These are phyloP conservation scores for Phytophthora syringae DNA, from an alignment of 352 stramenopile species.

Conservation along the genomic window DNA sequence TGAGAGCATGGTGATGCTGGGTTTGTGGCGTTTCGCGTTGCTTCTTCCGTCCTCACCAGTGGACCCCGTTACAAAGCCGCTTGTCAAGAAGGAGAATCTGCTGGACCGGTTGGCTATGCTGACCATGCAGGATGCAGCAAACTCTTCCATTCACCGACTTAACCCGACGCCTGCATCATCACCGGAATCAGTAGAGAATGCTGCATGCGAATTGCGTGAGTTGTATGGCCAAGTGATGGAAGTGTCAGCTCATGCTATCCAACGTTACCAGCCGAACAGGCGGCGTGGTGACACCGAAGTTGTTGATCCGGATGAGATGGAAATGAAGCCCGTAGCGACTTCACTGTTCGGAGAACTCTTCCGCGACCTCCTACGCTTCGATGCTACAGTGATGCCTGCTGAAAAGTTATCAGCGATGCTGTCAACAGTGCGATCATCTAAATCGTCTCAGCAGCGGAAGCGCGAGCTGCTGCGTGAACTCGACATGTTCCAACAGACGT, in stretches of 20 bases:
- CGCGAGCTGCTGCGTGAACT: constrained; percentile 82
- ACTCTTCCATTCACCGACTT: constrained; percentile 63
- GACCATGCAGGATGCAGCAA: constrained; percentile 65
- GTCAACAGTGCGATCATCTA: constrained; percentile 33
- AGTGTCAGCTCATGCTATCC: constrained; percentile 51
- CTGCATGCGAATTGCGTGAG: constrained; percentile 17
- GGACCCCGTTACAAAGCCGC: constrained; percentile 94
- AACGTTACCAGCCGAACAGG: constrained; percentile 51
- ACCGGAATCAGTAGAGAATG: constrained; percentile 18
- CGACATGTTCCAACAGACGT: constrained; percentile 91
- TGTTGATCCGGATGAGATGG: constrained; percentile 20
- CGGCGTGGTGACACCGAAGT: constrained; percentile 7
- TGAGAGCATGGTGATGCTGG: constrained; percentile 90
- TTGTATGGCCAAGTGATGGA: constrained; percentile 34
- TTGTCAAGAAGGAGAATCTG: constrained; percentile 94
- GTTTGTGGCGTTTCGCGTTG: constrained; percentile 93
- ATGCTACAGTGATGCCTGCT: constrained; percentile 72
- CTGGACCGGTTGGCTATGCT: constrained; percentile 85
- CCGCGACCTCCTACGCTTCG: constrained; percentile 73
- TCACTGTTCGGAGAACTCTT: constrained; percentile 80
- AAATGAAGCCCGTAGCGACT: constrained; percentile 40
- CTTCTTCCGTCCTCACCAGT: constrained; percentile 94
- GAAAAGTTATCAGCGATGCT: constrained; percentile 67
- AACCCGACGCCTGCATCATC: constrained; percentile 49
- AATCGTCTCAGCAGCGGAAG: constrained; percentile 53